Evolutionary conservation across 306 rosid genomes (phyloP).

Genomic region (Erythrophleum fordii): DNA sequence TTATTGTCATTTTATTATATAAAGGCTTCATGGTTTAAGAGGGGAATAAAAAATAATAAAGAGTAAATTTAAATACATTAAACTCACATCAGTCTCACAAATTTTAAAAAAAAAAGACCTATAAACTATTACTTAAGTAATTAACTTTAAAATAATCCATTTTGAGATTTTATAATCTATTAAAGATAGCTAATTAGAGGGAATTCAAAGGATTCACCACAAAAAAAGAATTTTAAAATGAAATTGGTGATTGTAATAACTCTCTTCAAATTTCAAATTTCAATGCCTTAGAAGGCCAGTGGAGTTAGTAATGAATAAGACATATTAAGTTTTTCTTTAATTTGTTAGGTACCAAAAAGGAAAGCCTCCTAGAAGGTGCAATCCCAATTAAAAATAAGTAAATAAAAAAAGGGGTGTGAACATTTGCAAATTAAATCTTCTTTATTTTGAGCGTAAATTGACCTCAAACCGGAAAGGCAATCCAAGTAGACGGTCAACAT

Average conservation of each 20-base stretch:
- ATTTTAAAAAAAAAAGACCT: background rate
- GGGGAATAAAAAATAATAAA: too few species aligned
- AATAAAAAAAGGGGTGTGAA: background rate
- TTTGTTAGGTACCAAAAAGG: too few species aligned
- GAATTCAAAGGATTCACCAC: background rate
- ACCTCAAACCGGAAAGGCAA: slow-evolving; percentile 1
- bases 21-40: too few species aligned
- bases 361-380: background rate
- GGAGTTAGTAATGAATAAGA: too few species aligned
- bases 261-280: background rate
- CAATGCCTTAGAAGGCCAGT: background rate
- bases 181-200: background rate
- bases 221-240: background rate
- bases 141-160: background rate
- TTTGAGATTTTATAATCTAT: background rate
- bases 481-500: slow-evolving; percentile 16
- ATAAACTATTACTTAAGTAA: background rate
- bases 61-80: too few species aligned
- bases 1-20: too few species aligned
- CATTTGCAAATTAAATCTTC: background rate
- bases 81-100: background rate
- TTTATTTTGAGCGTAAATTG: background rate
- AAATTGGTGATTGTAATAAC: background rate
- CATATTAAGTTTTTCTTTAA: too few species aligned
- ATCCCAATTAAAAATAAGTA: background rate